These are phyloP conservation scores for Phytophthora nicotianae DNA, from an alignment of 352 stramenopile genomes.

Conservation along the genomic window DNA sequence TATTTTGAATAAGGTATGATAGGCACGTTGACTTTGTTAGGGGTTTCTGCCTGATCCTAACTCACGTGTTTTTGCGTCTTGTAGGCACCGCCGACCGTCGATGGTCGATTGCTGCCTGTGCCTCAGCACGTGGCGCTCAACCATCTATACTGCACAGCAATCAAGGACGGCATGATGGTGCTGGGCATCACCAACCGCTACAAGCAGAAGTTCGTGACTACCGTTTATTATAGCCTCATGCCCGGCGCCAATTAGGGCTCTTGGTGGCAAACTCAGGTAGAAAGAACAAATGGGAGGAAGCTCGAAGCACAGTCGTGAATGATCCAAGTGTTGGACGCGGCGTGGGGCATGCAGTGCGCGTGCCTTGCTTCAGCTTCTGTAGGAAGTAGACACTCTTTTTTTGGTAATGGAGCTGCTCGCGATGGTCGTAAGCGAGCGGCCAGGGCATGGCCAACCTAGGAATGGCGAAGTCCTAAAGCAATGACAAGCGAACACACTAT, in stretches of 20 bases:
- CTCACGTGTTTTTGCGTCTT: conserved; percentile 26
- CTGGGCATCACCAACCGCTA: conserved; percentile 98
- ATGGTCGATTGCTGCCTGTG: conserved; percentile 95
- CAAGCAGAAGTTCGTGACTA: conserved; percentile 98
- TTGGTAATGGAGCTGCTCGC: conserved; percentile 35
- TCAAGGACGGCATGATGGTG: conserved; percentile 99
- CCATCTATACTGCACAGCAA: conserved; percentile 99
- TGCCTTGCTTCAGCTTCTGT: conserved; percentile 35
- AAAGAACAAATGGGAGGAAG: conserved; percentile 30
- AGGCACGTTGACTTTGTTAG: conserved; percentile 3
- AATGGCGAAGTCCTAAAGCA: conserved; percentile 42
- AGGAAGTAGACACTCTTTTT: conserved; percentile 40
- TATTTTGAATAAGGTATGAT: conserved; percentile 97
- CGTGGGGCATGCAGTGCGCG: conserved; percentile 35
- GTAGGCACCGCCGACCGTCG: conserved; percentile 91
- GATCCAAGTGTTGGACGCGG: conserved; percentile 51
- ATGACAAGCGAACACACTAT: conserved; percentile 35
- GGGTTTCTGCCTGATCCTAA: conserved; percentile 16
- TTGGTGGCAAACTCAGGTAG: conserved; percentile 24
- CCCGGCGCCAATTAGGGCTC: conserved; percentile 76
- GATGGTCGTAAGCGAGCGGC: conserved; percentile 22
- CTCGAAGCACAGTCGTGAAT: conserved; percentile 34
- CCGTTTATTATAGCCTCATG: conserved; percentile 97
- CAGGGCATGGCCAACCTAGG: conserved; percentile 38
- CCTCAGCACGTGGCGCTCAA: conserved; percentile 99